Percentiles rank a stretch among this genome's conserved stretches.
phyloP scores from a whole-genome alignment of 2,329 filamentous ascomycete species.

The Pyrenophora seminiperda region DNA sequence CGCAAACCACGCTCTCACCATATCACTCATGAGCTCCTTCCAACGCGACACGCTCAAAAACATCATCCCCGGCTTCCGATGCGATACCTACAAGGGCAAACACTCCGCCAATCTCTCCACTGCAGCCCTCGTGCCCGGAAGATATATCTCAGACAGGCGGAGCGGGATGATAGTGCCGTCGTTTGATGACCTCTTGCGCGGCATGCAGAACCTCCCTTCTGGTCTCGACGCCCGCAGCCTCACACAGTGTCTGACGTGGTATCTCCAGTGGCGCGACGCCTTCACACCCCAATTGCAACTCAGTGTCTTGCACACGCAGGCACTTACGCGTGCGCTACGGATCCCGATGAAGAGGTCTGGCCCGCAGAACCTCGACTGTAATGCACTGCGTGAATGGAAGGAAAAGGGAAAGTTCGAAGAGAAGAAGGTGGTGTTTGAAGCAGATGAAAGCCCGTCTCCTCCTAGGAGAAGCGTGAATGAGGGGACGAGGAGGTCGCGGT shows the following conservation, averaged over 20 bases:
- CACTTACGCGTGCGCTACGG: conserved; percentile 26
- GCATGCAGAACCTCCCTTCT: conserved; percentile 23
- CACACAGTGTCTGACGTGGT: conserved; percentile 32
- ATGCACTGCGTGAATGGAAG: conserved; percentile 28
- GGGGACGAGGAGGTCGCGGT: not conserved
- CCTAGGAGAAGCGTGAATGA: no score
- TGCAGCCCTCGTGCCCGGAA: conserved; percentile 9
- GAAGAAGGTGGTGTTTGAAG: conserved; percentile 3
- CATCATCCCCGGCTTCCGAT: conserved; percentile 18
- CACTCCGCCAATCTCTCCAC: conserved; percentile 22
- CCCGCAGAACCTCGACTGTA: conserved; percentile 26
- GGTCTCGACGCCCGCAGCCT: conserved; percentile 29
- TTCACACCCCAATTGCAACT: conserved; percentile 32
- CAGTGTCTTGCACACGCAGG: conserved; percentile 35
- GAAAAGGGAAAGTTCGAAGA: conserved; percentile 16
- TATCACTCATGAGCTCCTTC: conserved; percentile 16
- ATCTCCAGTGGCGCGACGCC: conserved; percentile 12
- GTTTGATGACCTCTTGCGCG: conserved; percentile 29
- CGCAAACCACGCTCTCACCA: conserved; percentile 5
- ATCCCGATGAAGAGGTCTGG: conserved; percentile 20
- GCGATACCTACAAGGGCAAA: conserved; percentile 13
- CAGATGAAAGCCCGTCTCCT: not conserved
- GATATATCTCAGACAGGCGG: conserved; percentile 8
- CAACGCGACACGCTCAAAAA: conserved; percentile 21
- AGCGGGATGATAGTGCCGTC: conserved; percentile 20